Base-by-base conservation (phyloP, 805 yeast genomes). In the Teunomyces cretensis region DNA sequence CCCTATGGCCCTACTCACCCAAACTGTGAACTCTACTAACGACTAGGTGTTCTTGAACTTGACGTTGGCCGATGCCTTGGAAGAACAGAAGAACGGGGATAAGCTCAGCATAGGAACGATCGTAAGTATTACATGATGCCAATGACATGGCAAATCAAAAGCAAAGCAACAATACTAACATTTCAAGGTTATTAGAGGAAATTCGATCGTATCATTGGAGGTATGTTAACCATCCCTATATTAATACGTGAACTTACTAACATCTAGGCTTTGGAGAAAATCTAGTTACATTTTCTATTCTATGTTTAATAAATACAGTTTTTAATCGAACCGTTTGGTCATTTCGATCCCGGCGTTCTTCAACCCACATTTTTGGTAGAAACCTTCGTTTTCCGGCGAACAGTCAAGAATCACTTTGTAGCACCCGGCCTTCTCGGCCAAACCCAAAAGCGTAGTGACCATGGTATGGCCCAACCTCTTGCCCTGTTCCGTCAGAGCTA, bases 371-470 rank as follows among this genome's bases (percentile, higher is more conserved):
- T 89, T 91, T 55, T 88, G 87, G 63, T 92, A 92, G 64, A 92
- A 92, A 3, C 80, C 84, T 30, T 82, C 85, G 59, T 92, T 92
- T 47, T 81, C 78, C n/a, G 79, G 81, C 44, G 86, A 84, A 66
- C 98, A 92, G 68, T 92, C 97, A 56, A 92, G 71, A 33, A 92
- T 88, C 13, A 88, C 84, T 69, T 92, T 92, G 68, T 92, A 92
- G 58, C 95, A 89, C 4, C 92, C 94, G 11, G 56, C 59, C 2
- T 65, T 56, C 42, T 75, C 54, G 2, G 87, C 97, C 26, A 86
- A 58, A 17, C 71, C 67, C 3, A 84, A 77, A 58, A 92, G 72
- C 7, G 78, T 70, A 13, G 74, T 68, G 52, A 92, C 87, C 65
- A 92, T 62, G 13, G 74, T 67, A 53, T 75, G 70, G 0, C 99